Base-by-base conservation (phyloP, 495 filamentous ascomycete species). In the Cercophora samala region DNA sequence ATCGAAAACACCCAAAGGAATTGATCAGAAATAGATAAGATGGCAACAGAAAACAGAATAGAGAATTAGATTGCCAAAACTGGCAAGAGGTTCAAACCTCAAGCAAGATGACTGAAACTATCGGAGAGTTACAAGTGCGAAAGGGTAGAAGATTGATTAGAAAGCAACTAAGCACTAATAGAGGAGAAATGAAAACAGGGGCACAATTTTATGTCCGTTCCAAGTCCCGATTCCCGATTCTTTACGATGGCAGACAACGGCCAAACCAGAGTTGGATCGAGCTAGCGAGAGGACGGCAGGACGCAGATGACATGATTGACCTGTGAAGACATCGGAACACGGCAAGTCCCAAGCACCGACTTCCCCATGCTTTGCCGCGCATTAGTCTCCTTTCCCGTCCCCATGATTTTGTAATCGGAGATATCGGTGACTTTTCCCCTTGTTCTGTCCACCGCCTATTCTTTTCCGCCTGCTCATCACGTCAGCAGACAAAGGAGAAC, bases 361-460 rank as follows among this genome's bases (percentile, higher is more conserved):
- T 46, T 46, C 37, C 37, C 37, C 37, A 46, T 46, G 13, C 37
- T 46, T 17, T 46, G 37, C 37, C 37, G 37, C 37, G 15, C 37
- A 46, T 46, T 46, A 46, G 37, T 46, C 37, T 46, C 37, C 37
- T 46, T 46, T 46, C 3, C 15, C 11, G 2, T 46, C 37, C 37
- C 8, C 1, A 18, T 18, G 15, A 29, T 29, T 25, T 18, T 61
- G 58, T 18, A 59, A 29, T 60, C 65, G 65, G 65, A 60, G 65
- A 63, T 67, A 67, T 67, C 65, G 65, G 65, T 37, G 13, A 18
- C 23, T 29, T 52, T 21, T 11, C 53, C 42, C 6, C 23, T 32
- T 29, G 60, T 42, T 19, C 15, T 11, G 22, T 22, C 26, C 52
- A 15, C 29, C 23, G 46, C 54, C 17, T 19, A n/a, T 58, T 37